Conservation (phyloP, 305 asterid genomes). For the Ajuga reptans region DNA sequence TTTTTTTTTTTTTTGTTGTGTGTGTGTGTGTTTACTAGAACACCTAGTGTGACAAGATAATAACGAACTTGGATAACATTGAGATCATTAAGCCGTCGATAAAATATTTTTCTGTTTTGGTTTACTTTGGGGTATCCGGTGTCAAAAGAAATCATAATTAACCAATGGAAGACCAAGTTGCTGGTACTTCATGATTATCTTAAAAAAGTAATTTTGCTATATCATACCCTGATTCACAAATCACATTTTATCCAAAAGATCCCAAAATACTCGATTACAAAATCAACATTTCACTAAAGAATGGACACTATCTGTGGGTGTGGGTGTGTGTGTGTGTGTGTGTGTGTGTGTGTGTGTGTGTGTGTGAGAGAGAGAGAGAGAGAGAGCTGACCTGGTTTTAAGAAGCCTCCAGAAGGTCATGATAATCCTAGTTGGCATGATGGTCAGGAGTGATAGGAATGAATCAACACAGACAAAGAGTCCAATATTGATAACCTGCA, state of each 20-base stretch:
- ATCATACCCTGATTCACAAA: not conserved
- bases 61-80: not conserved
- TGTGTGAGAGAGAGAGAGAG: conserved; percentile 21
- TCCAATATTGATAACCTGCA: conserved; percentile 91
- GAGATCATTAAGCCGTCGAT: not conserved
- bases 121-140: not conserved
- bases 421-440: conserved; percentile 85
- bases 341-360: conserved; percentile 24
- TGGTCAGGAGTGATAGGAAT: conserved; percentile 80
- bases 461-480: conserved; percentile 92
- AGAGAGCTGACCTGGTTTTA: conserved; percentile 60
- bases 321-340: not conserved
- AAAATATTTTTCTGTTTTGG: not conserved
- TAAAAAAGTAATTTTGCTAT: not conserved
- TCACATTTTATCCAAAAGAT: not conserved
- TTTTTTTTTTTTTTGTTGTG: not conserved
- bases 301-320: not conserved
- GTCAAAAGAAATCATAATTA: too few species aligned
- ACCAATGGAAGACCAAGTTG: conserved; percentile 8
- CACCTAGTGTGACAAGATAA: not conserved
- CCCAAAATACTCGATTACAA: not conserved
- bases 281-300: not conserved
- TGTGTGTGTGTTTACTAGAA: not conserved
- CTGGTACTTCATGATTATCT: not conserved
- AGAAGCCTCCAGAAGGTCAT: conserved; percentile 58